A percentile compares a stretch with the other conserved stretches of the same genome.
Evolutionary conservation across 1,284 basidiomycete species (phyloP).

Genomic region (Heterobasidion annosum): DNA sequence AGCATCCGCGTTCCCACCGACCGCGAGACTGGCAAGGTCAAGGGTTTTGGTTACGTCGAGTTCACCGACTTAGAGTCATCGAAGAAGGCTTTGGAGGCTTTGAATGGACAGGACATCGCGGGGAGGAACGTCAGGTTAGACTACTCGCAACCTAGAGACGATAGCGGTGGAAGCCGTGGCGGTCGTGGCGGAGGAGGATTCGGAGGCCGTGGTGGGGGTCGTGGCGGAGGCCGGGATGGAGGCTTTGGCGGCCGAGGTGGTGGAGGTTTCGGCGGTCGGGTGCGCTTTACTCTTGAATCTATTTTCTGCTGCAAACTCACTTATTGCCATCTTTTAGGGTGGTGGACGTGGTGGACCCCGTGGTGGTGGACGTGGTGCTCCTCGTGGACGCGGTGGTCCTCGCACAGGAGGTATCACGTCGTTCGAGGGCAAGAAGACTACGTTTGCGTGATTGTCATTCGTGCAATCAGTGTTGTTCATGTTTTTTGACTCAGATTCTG

Average conservation of each 20-base stretch:
- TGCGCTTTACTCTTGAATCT: neutral
- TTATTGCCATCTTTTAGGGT: slow-evolving; percentile 13
- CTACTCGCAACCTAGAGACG: slow-evolving; percentile 81
- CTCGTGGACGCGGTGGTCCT: slow-evolving; percentile 36
- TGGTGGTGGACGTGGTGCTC: slow-evolving; percentile 18
- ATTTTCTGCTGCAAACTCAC: neutral
- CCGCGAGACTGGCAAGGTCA: slow-evolving; percentile 82
- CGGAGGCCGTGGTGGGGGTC: slow-evolving; percentile 25
- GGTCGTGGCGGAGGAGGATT: slow-evolving; percentile 34
- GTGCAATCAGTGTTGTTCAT: too few relatives aligned
- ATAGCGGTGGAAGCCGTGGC: slow-evolving; percentile 40
- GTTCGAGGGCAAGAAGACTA: slow-evolving; percentile 77
- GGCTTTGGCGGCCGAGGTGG: slow-evolving; percentile 33
- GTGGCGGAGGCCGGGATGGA: slow-evolving; percentile 26
- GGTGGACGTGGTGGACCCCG: slow-evolving; percentile 26
- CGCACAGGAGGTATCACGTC: slow-evolving; percentile 69
- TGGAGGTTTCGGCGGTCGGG: slow-evolving; percentile 23
- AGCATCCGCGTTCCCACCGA: slow-evolving; percentile 91
- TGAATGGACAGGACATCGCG: slow-evolving; percentile 73
- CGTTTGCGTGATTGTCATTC: slow-evolving; percentile 39
- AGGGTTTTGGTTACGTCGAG: slow-evolving; percentile 97
- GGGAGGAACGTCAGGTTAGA: slow-evolving; percentile 83
- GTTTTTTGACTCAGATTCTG: neutral
- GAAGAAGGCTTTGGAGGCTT: slow-evolving; percentile 70
- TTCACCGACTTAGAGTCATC: slow-evolving; percentile 79